Base-by-base conservation (phyloP, 805 yeast genomes). In the Maudiozyma serrabonitensis region DNA sequence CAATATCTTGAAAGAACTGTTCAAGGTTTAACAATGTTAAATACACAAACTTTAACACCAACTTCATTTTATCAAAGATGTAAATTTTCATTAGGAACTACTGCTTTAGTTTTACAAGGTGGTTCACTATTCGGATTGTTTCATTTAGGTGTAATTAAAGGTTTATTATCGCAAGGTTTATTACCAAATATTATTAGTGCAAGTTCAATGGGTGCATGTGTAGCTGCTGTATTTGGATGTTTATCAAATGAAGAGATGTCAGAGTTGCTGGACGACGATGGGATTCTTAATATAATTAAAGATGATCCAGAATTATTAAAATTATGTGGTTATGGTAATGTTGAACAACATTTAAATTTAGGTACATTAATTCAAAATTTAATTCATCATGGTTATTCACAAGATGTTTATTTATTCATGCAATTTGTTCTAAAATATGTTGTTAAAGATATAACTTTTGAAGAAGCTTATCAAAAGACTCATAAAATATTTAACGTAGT, bases 101-200 rank as follows among this genome's bases (percentile, higher is more conserved):
- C 98, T 0, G 97, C 97, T 0, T 71, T 93, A 50, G 79, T 91
- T 38, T 70, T 93, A 25, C 97, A 93, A 67, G 99, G 99, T 28
- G 98, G 99, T 2, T 85, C 97, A 0, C 69, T 93, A 21, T 93
- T 91, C 69, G 98, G 99, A 0, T 70, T 93, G 53, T 90, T 95
- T 59, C 99, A 93, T 65, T 63, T 93, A 35, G 99, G 99, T 1
- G 96, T 90, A 1, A 86, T 91, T 8, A 84, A 84, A 54, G 91
- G 93, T 0, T 71, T 93, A n/a, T 78, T 83, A 52, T 75, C 76
- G 54, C 81, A 84, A 54, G 83, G 85, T 1, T 68, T 90, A 38
- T 70, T 93, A 46, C 99, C 99, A 0, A 70, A 84, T 41, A 85
- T 93, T 2, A 80, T 91, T 21, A 86, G 91, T 6, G 99, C 99